These are phyloP conservation scores for Ceratobasidium sp. DNA, from an alignment of 1,284 basidiomycete genomes.

Conservation along the genomic window DNA sequence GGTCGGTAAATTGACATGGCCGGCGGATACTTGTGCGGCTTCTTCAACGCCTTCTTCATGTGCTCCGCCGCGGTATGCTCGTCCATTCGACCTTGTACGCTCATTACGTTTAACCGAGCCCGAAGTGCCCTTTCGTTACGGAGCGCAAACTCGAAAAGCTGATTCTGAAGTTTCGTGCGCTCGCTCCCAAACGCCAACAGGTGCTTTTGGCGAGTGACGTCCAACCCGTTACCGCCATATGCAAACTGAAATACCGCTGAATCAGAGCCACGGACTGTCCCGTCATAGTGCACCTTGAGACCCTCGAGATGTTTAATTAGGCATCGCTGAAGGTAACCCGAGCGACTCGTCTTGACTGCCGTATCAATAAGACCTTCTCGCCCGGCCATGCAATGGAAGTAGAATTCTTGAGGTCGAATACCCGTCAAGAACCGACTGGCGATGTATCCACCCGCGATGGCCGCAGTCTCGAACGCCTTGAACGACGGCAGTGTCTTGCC, in stretches of 20 bases:
- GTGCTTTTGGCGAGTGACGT: conserved; percentile 96
- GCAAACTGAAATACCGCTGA: conserved; percentile 94
- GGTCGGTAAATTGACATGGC: conserved; percentile 81
- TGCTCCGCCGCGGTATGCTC: conserved; percentile 72
- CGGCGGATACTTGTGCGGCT: conserved; percentile 70
- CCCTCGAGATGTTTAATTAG: conserved; percentile 99
- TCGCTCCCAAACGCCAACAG: conserved; percentile 49
- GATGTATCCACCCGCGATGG: conserved; percentile 98
- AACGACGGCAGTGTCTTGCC: conserved; percentile 99
- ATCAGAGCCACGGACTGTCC: conserved; percentile 96
- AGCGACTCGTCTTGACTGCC: conserved; percentile 98
- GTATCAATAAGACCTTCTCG: conserved; percentile 99
- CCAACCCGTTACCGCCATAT: conserved; percentile 96
- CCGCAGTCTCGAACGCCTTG: conserved; percentile 95
- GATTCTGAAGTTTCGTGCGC: conserved; percentile 51
- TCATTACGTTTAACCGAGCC: conserved; percentile 11
- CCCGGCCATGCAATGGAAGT: conserved; percentile 99
- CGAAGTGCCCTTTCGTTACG: conserved; percentile 83
- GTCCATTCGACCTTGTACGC: conserved; percentile 56
- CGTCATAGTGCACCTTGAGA: conserved; percentile 95
- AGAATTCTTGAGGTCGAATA: conserved; percentile 98
- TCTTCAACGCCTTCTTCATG: conserved; percentile 93
- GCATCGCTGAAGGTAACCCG: conserved; percentile 97
- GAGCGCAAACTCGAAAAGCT: conserved; percentile 92
- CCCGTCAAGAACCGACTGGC: conserved; percentile 99